These are phyloP conservation scores for Posidonia oceanica DNA, from an alignment of 116 monocot species.

Conservation along the genomic window DNA sequence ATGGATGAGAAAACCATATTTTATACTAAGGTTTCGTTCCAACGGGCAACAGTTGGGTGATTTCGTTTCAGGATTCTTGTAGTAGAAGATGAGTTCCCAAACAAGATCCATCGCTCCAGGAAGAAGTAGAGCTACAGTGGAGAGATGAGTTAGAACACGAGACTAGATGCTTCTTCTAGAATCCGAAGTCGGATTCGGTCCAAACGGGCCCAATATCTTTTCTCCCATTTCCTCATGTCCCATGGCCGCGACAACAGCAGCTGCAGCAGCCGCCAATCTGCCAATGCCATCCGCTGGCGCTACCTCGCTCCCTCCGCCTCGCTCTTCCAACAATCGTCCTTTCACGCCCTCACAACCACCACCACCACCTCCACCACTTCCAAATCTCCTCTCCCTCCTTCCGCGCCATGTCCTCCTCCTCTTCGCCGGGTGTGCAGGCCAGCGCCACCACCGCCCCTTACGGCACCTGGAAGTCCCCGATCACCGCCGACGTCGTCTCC, in stretches of 20 bases:
- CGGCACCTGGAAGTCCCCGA: slow-evolving; percentile 93
- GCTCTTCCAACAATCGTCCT: background rate
- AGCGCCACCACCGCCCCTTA: slow-evolving; percentile 19
- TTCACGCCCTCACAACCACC: background rate
- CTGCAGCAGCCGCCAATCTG: background rate
- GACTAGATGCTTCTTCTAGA: too few relatives aligned
- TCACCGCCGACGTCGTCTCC: slow-evolving; percentile 69
- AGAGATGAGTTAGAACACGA: too few relatives aligned
- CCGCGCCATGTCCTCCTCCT: slow-evolving; percentile 7
- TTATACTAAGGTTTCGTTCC: too few relatives aligned
- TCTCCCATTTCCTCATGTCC: background rate
- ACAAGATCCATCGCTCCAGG: too few relatives aligned
- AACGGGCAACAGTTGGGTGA: too few relatives aligned
- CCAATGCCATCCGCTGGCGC: background rate
- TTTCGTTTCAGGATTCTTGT: too few relatives aligned
- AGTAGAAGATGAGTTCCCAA: too few relatives aligned
- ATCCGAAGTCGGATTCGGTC: too few relatives aligned
- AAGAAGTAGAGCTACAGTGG: too few relatives aligned
- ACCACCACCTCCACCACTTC: background rate
- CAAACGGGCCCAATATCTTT: background rate
- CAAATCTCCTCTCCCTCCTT: background rate
- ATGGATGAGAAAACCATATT: too few relatives aligned
- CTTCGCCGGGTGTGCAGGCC: background rate
- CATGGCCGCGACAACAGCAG: background rate
- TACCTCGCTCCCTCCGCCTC: background rate